Evolutionary conservation across 148 eudicot genomes (phyloP).

Genomic region (Arbutus unedo): DNA sequence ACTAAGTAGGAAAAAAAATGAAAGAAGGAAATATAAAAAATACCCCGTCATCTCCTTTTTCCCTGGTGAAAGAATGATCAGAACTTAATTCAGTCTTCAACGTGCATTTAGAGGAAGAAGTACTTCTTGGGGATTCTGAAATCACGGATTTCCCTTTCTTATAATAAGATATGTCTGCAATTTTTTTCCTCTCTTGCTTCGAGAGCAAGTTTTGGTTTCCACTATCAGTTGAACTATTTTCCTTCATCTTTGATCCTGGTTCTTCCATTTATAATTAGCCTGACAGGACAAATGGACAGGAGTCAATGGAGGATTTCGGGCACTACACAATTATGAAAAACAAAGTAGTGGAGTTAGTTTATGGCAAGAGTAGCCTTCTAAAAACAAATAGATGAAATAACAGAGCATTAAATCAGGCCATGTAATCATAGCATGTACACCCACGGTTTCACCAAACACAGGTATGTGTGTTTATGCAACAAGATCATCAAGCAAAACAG

Average conservation of each 20-base stretch:
- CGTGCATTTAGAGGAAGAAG: too few species aligned
- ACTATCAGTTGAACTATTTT: too few species aligned
- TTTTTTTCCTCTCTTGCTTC: too few species aligned
- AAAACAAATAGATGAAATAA: not conserved
- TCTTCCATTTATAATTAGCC: slow-evolving; percentile 28
- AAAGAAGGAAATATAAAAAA: slow-evolving; percentile 1
- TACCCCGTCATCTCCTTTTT: slow-evolving; percentile 83
- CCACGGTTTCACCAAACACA: not conserved
- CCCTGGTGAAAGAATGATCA: slow-evolving; percentile 40
- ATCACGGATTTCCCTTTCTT: too few species aligned
- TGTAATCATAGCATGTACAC: not conserved
- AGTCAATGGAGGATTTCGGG: slow-evolving; percentile 9
- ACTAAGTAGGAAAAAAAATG: not conserved
- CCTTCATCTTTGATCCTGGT: slow-evolving; percentile 28
- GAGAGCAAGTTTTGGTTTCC: too few species aligned
- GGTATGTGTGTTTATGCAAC: not conserved
- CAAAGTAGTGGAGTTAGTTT: not conserved
- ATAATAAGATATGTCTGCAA: too few species aligned
- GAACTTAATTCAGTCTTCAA: too few species aligned
- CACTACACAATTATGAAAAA: not conserved
- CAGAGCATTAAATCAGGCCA: not conserved
- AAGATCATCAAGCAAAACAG: not conserved
- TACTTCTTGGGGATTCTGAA: too few species aligned
- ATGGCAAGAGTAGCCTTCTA: not conserved
- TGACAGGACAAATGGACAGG: slow-evolving; percentile 4